These are phyloP conservation scores for Starmerella etchellsii DNA, from an alignment of 805 yeast genomes.

Conservation along the genomic window DNA sequence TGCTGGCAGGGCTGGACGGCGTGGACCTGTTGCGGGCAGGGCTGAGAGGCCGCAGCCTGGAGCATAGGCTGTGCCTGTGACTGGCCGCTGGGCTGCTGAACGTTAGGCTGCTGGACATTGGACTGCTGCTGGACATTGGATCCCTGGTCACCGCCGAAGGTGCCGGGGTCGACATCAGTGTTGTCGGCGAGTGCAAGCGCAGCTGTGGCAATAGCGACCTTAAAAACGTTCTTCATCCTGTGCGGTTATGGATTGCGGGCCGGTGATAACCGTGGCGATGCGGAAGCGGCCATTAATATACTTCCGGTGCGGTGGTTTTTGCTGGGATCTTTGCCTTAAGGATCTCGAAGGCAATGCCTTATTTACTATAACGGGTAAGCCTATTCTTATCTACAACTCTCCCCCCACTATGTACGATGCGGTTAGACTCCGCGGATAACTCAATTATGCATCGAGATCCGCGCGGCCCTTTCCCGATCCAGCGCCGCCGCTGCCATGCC, in stretches of 20 bases:
- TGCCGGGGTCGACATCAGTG: not conserved
- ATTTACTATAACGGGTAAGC: too few species aligned
- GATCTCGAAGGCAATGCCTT: too few species aligned
- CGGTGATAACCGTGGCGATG: too few species aligned
- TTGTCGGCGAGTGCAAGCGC: constrained; percentile 1
- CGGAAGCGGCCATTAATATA: too few species aligned
- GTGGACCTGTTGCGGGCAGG: constrained; percentile 9
- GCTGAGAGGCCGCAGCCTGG: constrained; percentile 9
- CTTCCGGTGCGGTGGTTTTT: too few species aligned
- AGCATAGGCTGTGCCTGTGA: constrained; percentile 1
- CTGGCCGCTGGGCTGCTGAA: not conserved
- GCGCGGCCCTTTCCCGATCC: too few species aligned
- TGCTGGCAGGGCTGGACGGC: constrained; percentile 2
- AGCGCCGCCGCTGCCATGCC: too few species aligned
- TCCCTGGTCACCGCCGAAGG: too few species aligned
- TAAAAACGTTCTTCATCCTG: constrained; percentile 2
- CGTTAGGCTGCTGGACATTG: not conserved
- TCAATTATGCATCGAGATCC: not conserved
- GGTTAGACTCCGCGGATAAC: not conserved
- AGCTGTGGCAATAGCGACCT: not conserved
- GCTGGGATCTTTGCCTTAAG: too few species aligned
- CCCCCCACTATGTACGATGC: too few species aligned
- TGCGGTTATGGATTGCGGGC: too few species aligned
- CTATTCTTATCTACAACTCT: too few species aligned
- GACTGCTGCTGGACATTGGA: not conserved